Base-by-base conservation (phyloP, 352 stramenopile genomes). In the Phytophthora palmivora region DNA sequence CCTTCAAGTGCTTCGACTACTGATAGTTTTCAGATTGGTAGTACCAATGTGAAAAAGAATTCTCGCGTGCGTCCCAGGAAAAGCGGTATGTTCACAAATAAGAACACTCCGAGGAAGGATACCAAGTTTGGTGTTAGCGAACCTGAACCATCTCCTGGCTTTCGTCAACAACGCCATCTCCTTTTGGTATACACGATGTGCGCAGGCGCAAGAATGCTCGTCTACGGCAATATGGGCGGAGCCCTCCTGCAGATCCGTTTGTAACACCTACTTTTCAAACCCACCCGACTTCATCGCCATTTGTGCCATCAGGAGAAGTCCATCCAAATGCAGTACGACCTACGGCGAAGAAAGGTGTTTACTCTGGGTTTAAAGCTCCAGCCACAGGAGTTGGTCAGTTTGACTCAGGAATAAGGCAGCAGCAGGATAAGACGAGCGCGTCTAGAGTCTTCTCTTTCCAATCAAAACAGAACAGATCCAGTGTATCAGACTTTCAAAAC, bases 191-290 rank as follows among this genome's bases (percentile, higher is more conserved):
- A 7, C 55, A 72, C 14, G 52, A 56, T 26, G 32, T 52, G 14
- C 45, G 70, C 7, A 64, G 55, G 21, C 63, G 48, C 43, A 73
- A 78, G 44, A 79, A 72, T 38, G 57, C 72, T 47, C 60, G 71
- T 18, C 36, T 70, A 33, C 54, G 70, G 30, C 50, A 32, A 16
- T 59, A 64, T 49, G 63, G 56, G 28, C 56, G 59, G n/a, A 77
- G 51, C 21, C 56, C 76, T 11, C 66, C 73, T 2, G 77, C 71
- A 9, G 70, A 90, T 64, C 77, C 68, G 7, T 85, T 86, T 47
- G 76, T 70, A 41, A 85, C 52, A 7, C 74, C 69, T 9, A 67
- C 75, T 4, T 89, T 80, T 45, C 59, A 69, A 8, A 64, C 30
- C 6, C 51, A 48, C 39, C 18, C 60, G 16, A 28, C 24, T 28